A percentile compares a stretch with the other conserved stretches of the same genome.
Conservation (phyloP, 331 rosid genomes). For the Ulmus americana region DNA sequence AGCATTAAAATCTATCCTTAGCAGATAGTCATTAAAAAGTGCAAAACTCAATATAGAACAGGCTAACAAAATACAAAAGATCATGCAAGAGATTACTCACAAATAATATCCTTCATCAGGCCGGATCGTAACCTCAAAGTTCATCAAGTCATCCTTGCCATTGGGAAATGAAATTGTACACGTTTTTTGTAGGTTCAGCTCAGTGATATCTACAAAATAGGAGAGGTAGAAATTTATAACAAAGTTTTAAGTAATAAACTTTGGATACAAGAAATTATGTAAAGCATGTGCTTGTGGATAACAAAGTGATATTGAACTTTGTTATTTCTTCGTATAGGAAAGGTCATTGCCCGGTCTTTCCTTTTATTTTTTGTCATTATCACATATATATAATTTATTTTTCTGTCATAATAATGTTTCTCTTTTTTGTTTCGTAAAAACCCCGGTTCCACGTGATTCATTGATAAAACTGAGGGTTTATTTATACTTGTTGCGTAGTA, state of each 20-base stretch:
- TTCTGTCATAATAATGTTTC: no score
- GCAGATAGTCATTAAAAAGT: background rate
- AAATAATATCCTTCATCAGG: slow-evolving; percentile 49
- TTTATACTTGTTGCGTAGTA: background rate
- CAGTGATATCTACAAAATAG: slow-evolving; percentile 35
- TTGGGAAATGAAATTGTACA: slow-evolving; percentile 41
- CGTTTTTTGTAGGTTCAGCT: slow-evolving; percentile 47
- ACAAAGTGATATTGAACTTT: no score
- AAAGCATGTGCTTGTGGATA: background rate
- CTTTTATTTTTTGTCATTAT: no score
- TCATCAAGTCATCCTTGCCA: slow-evolving; percentile 57
- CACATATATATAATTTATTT: no score
- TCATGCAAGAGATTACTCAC: slow-evolving; percentile 20
- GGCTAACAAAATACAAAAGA: background rate
- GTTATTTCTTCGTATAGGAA: no score
- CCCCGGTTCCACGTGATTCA: no score
- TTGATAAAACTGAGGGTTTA: no score
- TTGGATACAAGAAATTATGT: background rate
- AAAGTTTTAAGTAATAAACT: background rate
- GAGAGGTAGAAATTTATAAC: background rate
- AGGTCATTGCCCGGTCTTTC: no score
- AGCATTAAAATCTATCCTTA: background rate
- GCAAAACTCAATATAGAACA: background rate
- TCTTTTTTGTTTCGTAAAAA: no score
- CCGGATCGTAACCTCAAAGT: slow-evolving; percentile 44